A percentile compares a stretch with the other conserved stretches of the same genome.
phyloP scores from a whole-genome alignment of 2,329 filamentous ascomycete species.

The Clarireedia sp. region DNA sequence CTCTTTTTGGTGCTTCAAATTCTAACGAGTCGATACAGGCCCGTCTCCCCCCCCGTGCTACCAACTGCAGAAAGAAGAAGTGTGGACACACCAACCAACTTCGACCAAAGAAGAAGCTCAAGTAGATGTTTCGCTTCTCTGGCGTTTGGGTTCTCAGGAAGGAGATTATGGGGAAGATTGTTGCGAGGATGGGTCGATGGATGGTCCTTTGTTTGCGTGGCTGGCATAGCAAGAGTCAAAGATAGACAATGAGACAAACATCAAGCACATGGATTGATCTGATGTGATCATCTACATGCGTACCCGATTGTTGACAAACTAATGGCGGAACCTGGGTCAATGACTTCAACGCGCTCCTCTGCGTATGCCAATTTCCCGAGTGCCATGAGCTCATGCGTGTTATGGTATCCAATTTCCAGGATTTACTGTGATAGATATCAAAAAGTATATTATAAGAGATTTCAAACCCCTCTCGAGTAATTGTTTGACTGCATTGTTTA shows the following conservation, averaged over 20 bases:
- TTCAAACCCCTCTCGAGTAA: too few relatives aligned
- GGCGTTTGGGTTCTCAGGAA: conserved; percentile 23
- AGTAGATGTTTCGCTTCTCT: conserved; percentile 54
- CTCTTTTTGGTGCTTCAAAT: background rate
- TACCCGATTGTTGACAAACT: background rate
- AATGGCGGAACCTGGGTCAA: background rate
- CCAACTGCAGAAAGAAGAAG: conserved; percentile 99
- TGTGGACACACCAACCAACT: conserved; percentile 99
- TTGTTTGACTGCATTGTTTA: too few relatives aligned
- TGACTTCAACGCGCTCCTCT: too few relatives aligned
- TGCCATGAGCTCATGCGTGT: too few relatives aligned
- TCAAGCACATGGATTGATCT: background rate
- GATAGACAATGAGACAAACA: conserved; percentile 16
- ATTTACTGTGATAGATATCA: too few relatives aligned
- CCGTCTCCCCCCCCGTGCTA: conserved; percentile 93
- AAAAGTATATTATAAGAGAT: too few relatives aligned
- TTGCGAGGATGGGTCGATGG: conserved; percentile 10
- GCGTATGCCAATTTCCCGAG: too few relatives aligned
- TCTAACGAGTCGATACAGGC: conserved; percentile 36
- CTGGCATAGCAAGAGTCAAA: conserved; percentile 11
- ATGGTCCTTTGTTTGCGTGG: conserved; percentile 19
- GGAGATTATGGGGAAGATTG: conserved; percentile 7
- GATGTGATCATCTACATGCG: background rate
- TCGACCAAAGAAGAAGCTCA: conserved; percentile 99
- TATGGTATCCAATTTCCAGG: too few relatives aligned